A percentile compares a stretch with the other conserved stretches of the same genome.
Evolutionary conservation across 2,329 filamentous ascomycete species (phyloP).

Genomic region (Microsporum ferrugineum): DNA sequence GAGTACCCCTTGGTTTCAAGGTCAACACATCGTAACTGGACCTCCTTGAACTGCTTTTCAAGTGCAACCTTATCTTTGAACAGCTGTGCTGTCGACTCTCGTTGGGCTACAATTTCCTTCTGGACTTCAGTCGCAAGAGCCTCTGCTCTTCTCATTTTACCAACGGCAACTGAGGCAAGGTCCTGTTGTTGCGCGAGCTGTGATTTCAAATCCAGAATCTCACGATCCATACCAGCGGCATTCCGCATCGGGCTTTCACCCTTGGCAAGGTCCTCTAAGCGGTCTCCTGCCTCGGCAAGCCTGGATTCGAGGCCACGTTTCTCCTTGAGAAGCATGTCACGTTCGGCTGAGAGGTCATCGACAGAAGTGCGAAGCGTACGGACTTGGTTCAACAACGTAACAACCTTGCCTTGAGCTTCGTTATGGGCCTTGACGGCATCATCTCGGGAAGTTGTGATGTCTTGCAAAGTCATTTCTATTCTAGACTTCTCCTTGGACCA

Average conservation of each 20-base stretch:
- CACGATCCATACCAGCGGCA: conserved; percentile 76
- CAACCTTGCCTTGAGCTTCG: conserved; percentile 86
- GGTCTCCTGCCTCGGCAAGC: conserved; percentile 74
- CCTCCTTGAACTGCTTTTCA: conserved; percentile 82
- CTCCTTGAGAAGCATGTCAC: conserved; percentile 73
- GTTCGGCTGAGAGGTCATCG: conserved; percentile 75
- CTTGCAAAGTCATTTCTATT: conserved; percentile 76
- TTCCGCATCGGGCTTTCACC: conserved; percentile 82
- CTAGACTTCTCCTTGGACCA: conserved; percentile 97
- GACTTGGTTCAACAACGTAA: conserved; percentile 80
- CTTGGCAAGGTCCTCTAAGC: conserved; percentile 75
- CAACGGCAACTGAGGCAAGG: conserved; percentile 77
- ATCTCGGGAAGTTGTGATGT: conserved; percentile 81
- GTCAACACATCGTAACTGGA: conserved; percentile 81
- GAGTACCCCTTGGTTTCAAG: conserved; percentile 96
- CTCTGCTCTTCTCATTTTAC: conserved; percentile 94
- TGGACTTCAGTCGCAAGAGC: conserved; percentile 78
- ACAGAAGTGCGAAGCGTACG: conserved; percentile 69
- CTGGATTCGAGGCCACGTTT: conserved; percentile 81
- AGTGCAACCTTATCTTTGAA: conserved; percentile 82
- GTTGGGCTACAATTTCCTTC: conserved; percentile 77
- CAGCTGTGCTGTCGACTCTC: conserved; percentile 67
- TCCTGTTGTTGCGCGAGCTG: conserved; percentile 87
- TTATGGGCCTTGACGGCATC: conserved; percentile 89
- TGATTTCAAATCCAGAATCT: conserved; percentile 80